Conservation (phyloP, 768 basidiomycete genomes). For the Daedaleopsis nitida region DNA sequence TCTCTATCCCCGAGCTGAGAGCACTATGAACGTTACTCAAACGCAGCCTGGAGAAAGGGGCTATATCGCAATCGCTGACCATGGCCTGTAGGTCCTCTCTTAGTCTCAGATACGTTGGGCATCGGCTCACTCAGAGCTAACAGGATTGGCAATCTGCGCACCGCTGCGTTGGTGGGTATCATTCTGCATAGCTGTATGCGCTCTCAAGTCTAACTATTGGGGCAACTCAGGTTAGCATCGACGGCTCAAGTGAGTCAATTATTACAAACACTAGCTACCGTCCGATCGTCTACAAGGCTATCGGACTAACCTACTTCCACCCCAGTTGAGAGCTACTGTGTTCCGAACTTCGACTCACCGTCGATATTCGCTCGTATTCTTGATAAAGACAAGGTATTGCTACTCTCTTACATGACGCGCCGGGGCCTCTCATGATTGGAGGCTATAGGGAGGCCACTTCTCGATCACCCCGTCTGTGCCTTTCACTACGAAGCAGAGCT, state of each 20-base stretch:
- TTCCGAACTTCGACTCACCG: conserved; percentile 93
- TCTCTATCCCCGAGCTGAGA: not conserved
- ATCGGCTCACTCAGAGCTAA: not conserved
- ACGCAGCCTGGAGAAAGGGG: conserved; percentile 55
- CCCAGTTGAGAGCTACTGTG: conserved; percentile 87
- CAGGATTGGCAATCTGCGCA: conserved; percentile 83
- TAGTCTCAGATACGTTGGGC: not conserved
- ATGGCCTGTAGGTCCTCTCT: conserved; percentile 61
- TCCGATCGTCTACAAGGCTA: not conserved
- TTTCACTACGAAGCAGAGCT: conserved; percentile 79
- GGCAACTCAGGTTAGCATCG: conserved; percentile 59
- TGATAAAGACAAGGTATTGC: conserved; percentile 70
- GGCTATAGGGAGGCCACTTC: conserved; percentile 80
- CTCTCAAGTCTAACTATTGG: not conserved
- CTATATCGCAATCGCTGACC: conserved; percentile 77
- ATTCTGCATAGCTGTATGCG: not conserved
- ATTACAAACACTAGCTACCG: not conserved
- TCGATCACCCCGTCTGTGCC: conserved; percentile 75
- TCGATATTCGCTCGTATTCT: conserved; percentile 89
- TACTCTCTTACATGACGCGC: not conserved
- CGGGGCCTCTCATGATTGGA: not conserved
- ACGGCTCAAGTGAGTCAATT: conserved; percentile 67
- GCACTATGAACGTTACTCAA: conserved; percentile 54
- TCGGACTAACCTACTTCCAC: not conserved
- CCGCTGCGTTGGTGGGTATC: conserved; percentile 65